Evolutionary conservation across 2,329 filamentous ascomycete species (phyloP), one percentile per base, ranked within the genome.

Genomic region (Sporothrix brunneoviolacea): DNA sequence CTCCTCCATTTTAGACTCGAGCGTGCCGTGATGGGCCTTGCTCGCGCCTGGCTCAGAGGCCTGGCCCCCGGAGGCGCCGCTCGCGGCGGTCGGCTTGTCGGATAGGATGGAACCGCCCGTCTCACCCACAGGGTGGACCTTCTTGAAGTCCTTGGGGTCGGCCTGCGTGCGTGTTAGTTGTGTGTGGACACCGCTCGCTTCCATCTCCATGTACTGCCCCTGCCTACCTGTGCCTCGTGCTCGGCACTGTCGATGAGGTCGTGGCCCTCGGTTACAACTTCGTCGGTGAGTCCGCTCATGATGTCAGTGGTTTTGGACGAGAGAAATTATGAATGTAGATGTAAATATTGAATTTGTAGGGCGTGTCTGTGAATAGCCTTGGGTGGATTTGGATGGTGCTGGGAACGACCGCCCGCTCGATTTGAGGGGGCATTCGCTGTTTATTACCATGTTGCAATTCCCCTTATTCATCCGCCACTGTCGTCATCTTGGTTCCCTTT

Each of bases 241-340:
- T 51, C 48, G 15, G 48, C 48, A 10, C 15, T 19, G 7, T 51
- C 48, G 9, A 51, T 45, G 15, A 51, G 42, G 6, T 51, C 48
- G 28, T 51, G 48, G 2, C 48, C 48, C 4, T 41, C 48, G 4
- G 18, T 22, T 13, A 51, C 42, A 4, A 36, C 35, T 13, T 51
- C 41, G 36, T 51, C 48, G 4, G 4, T 16, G n/a, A 51, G 48
- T 21, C 41, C 41, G 18, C n/a, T 40, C 48, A 50, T 50, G 18
- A 22, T 50, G 15, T 30, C 10, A 16, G 8, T 32, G 22, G 16
- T 28, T 13, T 10, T 35, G 32, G 32, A 42, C n/a, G n/a, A n/a
- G n/a, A n/a, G n/a, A n/a, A n/a, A n/a, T n/a, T n/a, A n/a, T n/a
- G n/a, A 19, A 19, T 32, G 35, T 37, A 3, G 35, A 37, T 37